Percentiles rank a stretch among this genome's conserved stretches.
These are phyloP conservation scores for Dioscorea dumetorum DNA, from an alignment of 106 monocot genomes.

Conservation along the genomic window DNA sequence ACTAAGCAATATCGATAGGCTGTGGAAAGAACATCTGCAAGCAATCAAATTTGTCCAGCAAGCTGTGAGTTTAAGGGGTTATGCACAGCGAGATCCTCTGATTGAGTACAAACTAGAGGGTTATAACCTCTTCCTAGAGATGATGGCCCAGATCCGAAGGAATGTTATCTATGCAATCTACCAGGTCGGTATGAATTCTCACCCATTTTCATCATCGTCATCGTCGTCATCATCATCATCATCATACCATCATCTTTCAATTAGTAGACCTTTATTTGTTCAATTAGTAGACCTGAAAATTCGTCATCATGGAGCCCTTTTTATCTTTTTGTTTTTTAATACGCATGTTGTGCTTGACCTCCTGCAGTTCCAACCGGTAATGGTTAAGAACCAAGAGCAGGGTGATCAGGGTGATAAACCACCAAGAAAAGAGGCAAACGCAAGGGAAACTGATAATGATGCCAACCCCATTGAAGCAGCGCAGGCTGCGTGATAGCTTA, in stretches of 20 bases:
- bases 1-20: conserved; percentile 86
- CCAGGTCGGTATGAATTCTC: conserved; percentile 52
- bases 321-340: not conserved
- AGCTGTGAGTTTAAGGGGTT: conserved; percentile 86
- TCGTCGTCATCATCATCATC: not conserved
- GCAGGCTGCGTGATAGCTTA: conserved; percentile 21
- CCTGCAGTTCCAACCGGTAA: conserved; percentile 81
- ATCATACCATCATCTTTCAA: not conserved
- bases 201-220: not conserved
- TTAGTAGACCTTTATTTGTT: not conserved
- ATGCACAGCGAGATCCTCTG: conserved; percentile 92
- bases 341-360: not conserved
- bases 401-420: conserved; percentile 10
- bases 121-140: conserved; percentile 93
- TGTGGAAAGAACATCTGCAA: conserved; percentile 98
- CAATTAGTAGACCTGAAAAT: too few species aligned
- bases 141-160: conserved; percentile 96
- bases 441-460: conserved; percentile 25
- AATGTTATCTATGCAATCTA: conserved; percentile 96
- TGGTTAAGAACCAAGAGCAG: conserved; percentile 59
- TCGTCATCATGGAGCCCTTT: not conserved
- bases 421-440: conserved; percentile 27
- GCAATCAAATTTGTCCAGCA: conserved; percentile 93
- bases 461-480: conserved; percentile 46
- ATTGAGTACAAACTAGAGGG: conserved; percentile 98